Base-by-base conservation (phyloP, 164 flowering plant genomes). In the Magnolia changhungtana region DNA sequence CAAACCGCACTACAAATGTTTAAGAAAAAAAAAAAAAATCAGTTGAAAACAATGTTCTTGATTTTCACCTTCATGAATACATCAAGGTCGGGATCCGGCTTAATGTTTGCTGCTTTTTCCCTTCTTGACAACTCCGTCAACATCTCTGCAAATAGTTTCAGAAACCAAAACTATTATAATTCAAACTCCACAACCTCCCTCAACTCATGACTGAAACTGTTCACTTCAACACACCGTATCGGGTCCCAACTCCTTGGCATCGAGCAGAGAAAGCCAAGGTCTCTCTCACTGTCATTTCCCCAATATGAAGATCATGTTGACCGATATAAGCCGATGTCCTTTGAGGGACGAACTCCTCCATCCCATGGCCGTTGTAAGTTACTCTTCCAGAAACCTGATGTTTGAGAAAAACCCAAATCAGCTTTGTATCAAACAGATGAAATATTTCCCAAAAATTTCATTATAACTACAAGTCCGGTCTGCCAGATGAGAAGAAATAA, bases 271-370 rank as follows among this genome's bases (percentile, higher is more conserved):
- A 88, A 73, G 88, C 88, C 73, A 88, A 74, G 24, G 90, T 86
- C 78, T 88, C 89, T 76, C 89, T 81, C 7, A 88, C 90, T 5
- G 90, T 86, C 88, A 88, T 80, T 78, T 88, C 90, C 51, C 90
- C 93, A 0, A 87, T 82, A 78, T 89, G 91, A 23, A 85, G 79
- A 80, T 90, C 90, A 73, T 89, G 73, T 74, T 90, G 93, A 77
- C 91, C 84, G 45, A 90, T 87, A 73, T 90, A 90, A 19, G 91
- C 89, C 13, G 91, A 84, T 1, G 90, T 85, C 76, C 90, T 83
- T 75, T 89, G 89, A 8, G 92, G 92, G 20, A 89, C 88, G 85
- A 90, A 90, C 78, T 90, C 95, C 64, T 90, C 61, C 88, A 89
- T 79, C 37, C 78, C 83, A 80, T 89, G 91, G 6, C 95, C 95